phyloP scores from a whole-genome alignment of 805 yeast genomes.

The Candida takata region DNA sequence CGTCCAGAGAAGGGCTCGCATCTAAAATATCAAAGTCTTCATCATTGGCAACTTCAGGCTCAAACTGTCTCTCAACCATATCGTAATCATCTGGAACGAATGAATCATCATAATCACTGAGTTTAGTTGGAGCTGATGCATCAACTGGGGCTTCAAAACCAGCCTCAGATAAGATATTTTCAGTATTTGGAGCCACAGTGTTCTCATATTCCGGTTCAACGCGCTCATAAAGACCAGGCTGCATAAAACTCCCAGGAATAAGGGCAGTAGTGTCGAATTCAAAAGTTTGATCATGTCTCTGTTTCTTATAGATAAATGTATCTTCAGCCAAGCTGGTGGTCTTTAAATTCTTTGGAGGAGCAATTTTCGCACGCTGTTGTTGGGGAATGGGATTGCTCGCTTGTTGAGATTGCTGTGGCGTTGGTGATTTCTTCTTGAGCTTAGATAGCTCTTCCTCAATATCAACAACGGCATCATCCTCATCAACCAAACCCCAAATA shows the following conservation, averaged over 20 bases:
- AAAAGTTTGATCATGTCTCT: constrained; percentile 17
- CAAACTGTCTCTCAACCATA: constrained; percentile 60
- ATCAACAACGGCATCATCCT: constrained; percentile 52
- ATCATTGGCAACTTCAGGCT: constrained; percentile 49
- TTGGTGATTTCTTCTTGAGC: constrained; percentile 15
- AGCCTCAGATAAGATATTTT: constrained; percentile 10
- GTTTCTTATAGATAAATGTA: constrained; percentile 27
- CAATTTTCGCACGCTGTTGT: constrained; percentile 1
- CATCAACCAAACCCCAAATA: constrained; percentile 84
- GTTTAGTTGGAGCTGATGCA: constrained; percentile 6
- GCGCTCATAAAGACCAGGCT: constrained; percentile 9
- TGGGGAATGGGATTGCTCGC: constrained; percentile 1
- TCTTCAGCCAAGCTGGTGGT: constrained; percentile 20
- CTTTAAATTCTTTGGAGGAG: constrained; percentile 6
- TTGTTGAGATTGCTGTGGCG: constrained; percentile 5
- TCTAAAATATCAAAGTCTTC: constrained; percentile 39
- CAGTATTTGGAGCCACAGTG: constrained; percentile 3
- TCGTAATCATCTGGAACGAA: constrained; percentile 15
- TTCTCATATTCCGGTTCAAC: constrained; percentile 6
- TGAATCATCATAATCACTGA: constrained; percentile 15
- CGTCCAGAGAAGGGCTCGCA: constrained; percentile 39
- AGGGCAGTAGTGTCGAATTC: constrained; percentile 17
- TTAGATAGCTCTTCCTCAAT: constrained; percentile 29
- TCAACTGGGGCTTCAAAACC: constrained; percentile 9
- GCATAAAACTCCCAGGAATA: constrained; percentile 24